phyloP scores from a whole-genome alignment of 352 stramenopile genomes.

The Phytophthora capsici region DNA sequence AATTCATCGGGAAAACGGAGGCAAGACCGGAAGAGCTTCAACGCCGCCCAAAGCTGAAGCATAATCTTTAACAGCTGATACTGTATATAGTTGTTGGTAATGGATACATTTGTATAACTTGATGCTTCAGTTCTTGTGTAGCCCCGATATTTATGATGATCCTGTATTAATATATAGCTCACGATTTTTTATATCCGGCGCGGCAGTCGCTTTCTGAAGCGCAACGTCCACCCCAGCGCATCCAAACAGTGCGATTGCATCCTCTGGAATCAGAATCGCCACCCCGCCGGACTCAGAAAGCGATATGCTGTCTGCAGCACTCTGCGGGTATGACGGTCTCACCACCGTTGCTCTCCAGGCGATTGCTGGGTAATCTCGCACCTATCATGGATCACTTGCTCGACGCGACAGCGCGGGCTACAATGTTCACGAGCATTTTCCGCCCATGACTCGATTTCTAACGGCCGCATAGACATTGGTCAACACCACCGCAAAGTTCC shows the following conservation, averaged over 20 bases:
- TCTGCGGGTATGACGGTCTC: slow-evolving; percentile 13
- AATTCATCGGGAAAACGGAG: neutral
- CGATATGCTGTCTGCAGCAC: neutral
- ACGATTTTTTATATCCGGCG: neutral
- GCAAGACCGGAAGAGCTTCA: slow-evolving; percentile 8
- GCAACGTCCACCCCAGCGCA: slow-evolving; percentile 23
- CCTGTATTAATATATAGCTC: neutral
- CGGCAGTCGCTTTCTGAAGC: slow-evolving; percentile 20
- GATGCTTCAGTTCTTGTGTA: neutral
- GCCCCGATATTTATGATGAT: no score
- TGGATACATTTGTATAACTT: neutral
- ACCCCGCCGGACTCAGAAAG: neutral
- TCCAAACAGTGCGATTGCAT: slow-evolving; percentile 37
- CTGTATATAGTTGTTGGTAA: no score
- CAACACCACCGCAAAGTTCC: slow-evolving; percentile 27
- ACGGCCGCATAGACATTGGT: slow-evolving; percentile 31
- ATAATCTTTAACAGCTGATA: neutral
- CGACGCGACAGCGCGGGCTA: neutral
- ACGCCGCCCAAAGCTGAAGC: slow-evolving; percentile 11
- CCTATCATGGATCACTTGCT: slow-evolving; percentile 9
- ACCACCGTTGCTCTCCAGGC: neutral
- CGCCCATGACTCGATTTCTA: slow-evolving; percentile 16
- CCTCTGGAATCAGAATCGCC: slow-evolving; percentile 14
- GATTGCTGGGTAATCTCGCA: slow-evolving; percentile 26
- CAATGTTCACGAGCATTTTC: slow-evolving; percentile 27